Conservation (phyloP, 257 asterid species). For the Jacaranda mimosifolia region DNA sequence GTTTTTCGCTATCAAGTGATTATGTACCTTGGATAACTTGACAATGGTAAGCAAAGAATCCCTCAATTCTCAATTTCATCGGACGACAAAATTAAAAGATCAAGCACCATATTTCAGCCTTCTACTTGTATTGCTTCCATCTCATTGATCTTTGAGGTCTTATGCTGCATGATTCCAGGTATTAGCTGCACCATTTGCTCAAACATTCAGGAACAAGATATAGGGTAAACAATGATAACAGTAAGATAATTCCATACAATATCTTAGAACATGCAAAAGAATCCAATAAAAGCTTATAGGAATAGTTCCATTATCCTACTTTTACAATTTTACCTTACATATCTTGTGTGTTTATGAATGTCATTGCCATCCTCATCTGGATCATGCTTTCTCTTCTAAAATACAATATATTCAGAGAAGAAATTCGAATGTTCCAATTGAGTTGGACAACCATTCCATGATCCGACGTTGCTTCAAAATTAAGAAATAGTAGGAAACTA, state of each 20-base stretch:
- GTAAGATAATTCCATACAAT: not conserved
- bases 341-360: constrained; percentile 64
- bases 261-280: constrained; percentile 29
- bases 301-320: constrained; percentile 13
- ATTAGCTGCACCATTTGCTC: constrained; percentile 43
- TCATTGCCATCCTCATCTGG: constrained; percentile 62
- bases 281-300: constrained; percentile 19
- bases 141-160: constrained; percentile 93
- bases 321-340: constrained; percentile 65
- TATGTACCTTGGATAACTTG: constrained; percentile 75
- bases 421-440: constrained; percentile 79
- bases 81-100: constrained; percentile 60
- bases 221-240: constrained; percentile 5
- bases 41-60: constrained; percentile 58
- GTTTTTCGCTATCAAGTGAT: constrained; percentile 44
- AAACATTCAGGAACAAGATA: constrained; percentile 17
- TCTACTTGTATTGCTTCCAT: constrained; percentile 89
- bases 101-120: constrained; percentile 68
- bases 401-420: constrained; percentile 21
- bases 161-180: constrained; percentile 76
- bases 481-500: constrained; percentile 32
- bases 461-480: constrained; percentile 85
- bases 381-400: constrained; percentile 71
- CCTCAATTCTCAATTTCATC: constrained; percentile 75
- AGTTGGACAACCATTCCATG: constrained; percentile 97